Base-by-base conservation (phyloP, 805 yeast species). In the Wickerhamomyces chambardii region DNA sequence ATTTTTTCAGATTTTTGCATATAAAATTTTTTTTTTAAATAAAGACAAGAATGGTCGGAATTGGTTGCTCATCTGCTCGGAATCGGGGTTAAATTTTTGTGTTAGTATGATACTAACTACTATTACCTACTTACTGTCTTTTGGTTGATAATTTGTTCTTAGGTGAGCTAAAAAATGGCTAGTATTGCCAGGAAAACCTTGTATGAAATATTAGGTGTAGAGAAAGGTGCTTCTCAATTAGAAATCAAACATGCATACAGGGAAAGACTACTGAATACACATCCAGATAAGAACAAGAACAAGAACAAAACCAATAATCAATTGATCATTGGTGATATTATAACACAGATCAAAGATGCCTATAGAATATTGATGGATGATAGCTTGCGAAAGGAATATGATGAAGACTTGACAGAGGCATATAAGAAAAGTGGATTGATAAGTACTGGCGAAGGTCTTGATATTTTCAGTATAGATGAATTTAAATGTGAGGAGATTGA, bases 211-310 rank as follows among this genome's bases (percentile, higher is more conserved):
- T 64, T 86, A n/a, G 79, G 71, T 0, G 58, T 81, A 2, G 48
- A 55, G 0, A 56, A 63, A 3, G 51, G 56, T 4, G 68, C 72
- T 4, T 40, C 56, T 16, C 40, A 36, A 1, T 45, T 36, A 0
- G 73, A 68, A 12, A 64, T 89, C 19, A 78, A 74, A 42, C 51
- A 53, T 8, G 89, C 94, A 0, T 90, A 89, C 53, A 71, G 68
- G 37, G 59, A 54, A 25, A 69, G 70, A 14, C 64, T 90, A 6
- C 61, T 90, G 2, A 49, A 54, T 4, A 55, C 71, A 3, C 97
- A 90, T 55, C 97, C 97, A 1, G 97, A 90, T n/a, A n/a, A n/a
- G n/a, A n/a, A n/a, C n/a, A n/a, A n/a, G n/a, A n/a, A n/a, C n/a
- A n/a, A n/a, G n/a, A n/a, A n/a, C 53, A 89, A 87, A 46, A 47